Conservation (phyloP, 2,329 filamentous ascomycete species). For the Trichoderma sp. region DNA sequence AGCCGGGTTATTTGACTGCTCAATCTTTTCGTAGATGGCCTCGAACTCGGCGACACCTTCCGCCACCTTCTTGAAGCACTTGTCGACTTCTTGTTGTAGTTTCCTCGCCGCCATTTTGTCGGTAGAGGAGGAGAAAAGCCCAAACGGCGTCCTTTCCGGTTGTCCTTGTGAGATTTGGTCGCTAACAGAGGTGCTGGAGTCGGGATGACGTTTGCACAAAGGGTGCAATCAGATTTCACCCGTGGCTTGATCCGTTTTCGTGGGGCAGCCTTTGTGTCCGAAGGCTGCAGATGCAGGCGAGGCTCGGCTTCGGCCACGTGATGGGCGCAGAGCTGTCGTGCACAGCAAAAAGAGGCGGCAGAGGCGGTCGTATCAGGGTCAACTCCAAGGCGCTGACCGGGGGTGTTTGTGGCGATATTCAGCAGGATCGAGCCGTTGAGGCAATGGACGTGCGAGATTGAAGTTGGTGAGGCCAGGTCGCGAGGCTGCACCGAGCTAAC, state of each 20-base stretch:
- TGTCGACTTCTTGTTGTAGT: constrained; percentile 96
- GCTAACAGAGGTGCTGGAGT: background rate
- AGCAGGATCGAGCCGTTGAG: constrained; percentile 7
- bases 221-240: background rate
- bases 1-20: constrained; percentile 84
- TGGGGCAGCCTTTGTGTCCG: constrained; percentile 22
- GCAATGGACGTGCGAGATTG: constrained; percentile 27
- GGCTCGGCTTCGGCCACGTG: constrained; percentile 8
- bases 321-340: background rate
- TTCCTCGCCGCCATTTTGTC: constrained; percentile 88
- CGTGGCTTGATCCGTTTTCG: constrained; percentile 19
- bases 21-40: constrained; percentile 96
- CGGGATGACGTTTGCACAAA: background rate
- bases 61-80: constrained; percentile 97
- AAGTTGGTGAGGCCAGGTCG: constrained; percentile 29
- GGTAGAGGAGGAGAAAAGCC: constrained; percentile 21
- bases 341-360: constrained; percentile 7
- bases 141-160: constrained; percentile 13
- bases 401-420: constrained; percentile 3
- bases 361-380: constrained; percentile 15
- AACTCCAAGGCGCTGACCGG: constrained; percentile 10
- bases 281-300: constrained; percentile 12
- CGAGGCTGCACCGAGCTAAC: constrained; percentile 27
- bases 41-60: constrained; percentile 94
- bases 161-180: background rate